phyloP scores from a whole-genome alignment of 2,329 filamentous ascomycete genomes.

The Penicillium sp. region DNA sequence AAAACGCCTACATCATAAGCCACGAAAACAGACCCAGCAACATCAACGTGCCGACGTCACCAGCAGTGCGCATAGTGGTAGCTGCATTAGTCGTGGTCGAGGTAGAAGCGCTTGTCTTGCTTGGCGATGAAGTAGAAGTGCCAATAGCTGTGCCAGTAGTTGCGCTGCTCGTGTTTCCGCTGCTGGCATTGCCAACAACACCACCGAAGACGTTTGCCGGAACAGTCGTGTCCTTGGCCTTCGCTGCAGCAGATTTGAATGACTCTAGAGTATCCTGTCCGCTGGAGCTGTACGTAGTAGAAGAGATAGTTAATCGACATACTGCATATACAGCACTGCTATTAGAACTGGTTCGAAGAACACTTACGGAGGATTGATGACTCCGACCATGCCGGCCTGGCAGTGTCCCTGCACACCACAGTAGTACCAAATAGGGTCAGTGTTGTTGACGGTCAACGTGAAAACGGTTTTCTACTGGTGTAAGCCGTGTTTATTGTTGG shows the following conservation, averaged over 20 bases:
- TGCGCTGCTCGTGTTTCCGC: not conserved
- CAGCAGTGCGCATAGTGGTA: not conserved
- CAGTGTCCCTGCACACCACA: conserved; percentile 78
- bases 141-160: not conserved
- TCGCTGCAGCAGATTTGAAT: conserved; percentile 1
- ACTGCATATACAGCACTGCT: not conserved
- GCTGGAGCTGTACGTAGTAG: not conserved
- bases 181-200: conserved; percentile 1
- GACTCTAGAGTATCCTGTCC: not conserved
- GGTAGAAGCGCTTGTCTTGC: not conserved
- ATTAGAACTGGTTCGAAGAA: not conserved
- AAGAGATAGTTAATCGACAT: not conserved
- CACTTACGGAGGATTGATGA: conserved; percentile 62
- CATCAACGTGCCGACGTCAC: not conserved
- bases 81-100: not conserved
- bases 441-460: conserved; percentile 72
- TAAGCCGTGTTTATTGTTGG: not conserved
- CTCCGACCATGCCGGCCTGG: conserved; percentile 75
- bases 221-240: not conserved
- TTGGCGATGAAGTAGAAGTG: not conserved
- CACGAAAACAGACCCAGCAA: conserved; percentile 5
- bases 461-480: conserved; percentile 60
- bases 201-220: conserved; percentile 2
- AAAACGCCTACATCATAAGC: not conserved
- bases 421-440: conserved; percentile 78